Evolutionary conservation across 2,329 filamentous ascomycete species (phyloP), one percentile per base, ranked within the genome.

Genomic region (Pezicula carpinea): DNA sequence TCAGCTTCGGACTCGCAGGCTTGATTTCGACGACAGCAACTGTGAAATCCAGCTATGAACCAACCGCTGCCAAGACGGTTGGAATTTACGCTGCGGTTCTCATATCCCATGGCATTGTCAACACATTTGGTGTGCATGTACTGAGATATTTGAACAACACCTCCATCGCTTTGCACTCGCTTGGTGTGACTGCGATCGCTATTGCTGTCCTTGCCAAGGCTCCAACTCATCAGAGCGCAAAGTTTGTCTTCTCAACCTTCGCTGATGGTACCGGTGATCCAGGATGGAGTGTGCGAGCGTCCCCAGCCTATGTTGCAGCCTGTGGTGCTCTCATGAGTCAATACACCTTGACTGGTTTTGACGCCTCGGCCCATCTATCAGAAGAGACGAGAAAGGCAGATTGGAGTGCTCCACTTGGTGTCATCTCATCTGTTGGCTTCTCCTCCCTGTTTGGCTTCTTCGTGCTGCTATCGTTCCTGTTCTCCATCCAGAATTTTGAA

Each of bases 41-140:
- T 5, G 64, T 75, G 14, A 71, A 72, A 48, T 66, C 62, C 13
- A 58, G 59, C 29, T 74, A 72, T 47, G 56, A 54, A 17, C 61
- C 75, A 0, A 73, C 71, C 0, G 66, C 77, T 1, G 64, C 56
- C 13, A 69, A 70, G 51, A 79, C 74, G 3, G 71, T 82, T 42
- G 77, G 76, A n/a, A 81, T 82, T 49, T 80, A 80, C 52, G 77
- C 75, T 5, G 78, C 77, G 5, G 64, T 81, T 4, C 68, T 82
- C 4, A 52, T 75, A 29, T 76, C 72, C 4, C 77, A 80, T 54
- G 76, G 68, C 14, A 57, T 77, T 2, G 65, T 80, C 55, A 82
- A 82, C 59, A 76, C 74, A 0, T 80, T 82, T 53, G 77, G 77
- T 39, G 76, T 80, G 1, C 70, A 69, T 48, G 64, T 74, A n/a